A percentile compares a stretch with the other conserved stretches of the same genome.
Conservation (phyloP, 768 basidiomycete genomes). For the Sutorius australiensis region DNA sequence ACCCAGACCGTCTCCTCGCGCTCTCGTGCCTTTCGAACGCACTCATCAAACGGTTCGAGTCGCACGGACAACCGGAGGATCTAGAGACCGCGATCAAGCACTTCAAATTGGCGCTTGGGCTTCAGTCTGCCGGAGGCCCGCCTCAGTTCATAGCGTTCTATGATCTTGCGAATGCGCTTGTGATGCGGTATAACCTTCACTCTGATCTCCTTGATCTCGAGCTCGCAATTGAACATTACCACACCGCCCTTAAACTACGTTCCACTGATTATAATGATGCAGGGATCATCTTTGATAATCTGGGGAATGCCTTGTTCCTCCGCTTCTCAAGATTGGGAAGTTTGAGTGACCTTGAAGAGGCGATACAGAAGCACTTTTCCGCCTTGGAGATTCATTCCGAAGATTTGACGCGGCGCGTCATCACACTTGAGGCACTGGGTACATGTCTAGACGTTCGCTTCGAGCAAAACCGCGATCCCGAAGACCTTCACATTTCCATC, state of each 20-base stretch:
- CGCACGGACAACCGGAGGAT: constrained; percentile 15
- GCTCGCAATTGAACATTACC: constrained; percentile 24
- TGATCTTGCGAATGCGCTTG: constrained; percentile 29
- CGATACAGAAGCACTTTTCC: constrained; percentile 23
- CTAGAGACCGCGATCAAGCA: constrained; percentile 28
- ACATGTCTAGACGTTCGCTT: constrained; percentile 26
- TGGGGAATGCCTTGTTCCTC: constrained; percentile 27
- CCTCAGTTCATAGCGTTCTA: constrained; percentile 12
- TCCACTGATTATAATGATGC: constrained; percentile 13
- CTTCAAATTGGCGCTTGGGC: constrained; percentile 18
- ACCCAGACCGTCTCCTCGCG: constrained; percentile 15
- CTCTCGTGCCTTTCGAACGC: constrained; percentile 23
- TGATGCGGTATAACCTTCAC: constrained; percentile 24
- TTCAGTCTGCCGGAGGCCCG: constrained; percentile 14
- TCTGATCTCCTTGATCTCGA: constrained; percentile 26
- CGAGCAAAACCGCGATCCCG: constrained; percentile 15
- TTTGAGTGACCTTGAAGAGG: constrained; percentile 22
- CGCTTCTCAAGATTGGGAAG: constrained; percentile 17
- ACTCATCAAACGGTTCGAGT: constrained; percentile 23
- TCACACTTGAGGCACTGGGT: constrained; percentile 21
- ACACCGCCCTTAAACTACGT: constrained; percentile 17
- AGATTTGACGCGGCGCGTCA: constrained; percentile 11
- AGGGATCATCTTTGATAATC: constrained; percentile 12
- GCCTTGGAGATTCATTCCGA: constrained; percentile 19
- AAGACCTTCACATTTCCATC: constrained; percentile 25